Evolutionary conservation across 495 filamentous ascomycete genomes (phyloP), one percentile per base, ranked within the genome.

Genomic region (Cryomyces minteri): DNA sequence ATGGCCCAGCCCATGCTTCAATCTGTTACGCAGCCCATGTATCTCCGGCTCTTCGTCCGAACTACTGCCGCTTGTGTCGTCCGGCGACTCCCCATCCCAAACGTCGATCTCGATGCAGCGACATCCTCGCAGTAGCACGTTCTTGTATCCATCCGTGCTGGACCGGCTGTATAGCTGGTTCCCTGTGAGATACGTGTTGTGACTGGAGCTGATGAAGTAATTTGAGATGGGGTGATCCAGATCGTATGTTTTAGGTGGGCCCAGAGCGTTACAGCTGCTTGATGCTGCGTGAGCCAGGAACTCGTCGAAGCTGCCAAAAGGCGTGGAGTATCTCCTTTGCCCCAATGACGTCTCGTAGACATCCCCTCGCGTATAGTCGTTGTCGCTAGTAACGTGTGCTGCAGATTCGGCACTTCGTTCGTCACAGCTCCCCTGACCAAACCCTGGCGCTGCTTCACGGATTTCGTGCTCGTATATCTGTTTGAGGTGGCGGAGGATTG

Each of bases 61-160:
- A 58, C 60, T 10, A 50, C 56, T 44, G 45, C 52, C 53, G 41
- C 62, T 48, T 44, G 61, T 60, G 55, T 62, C 67, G 12, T 64
- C 63, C 14, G 61, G 60, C 5, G 58, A 46, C 37, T 85, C 75
- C 9, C 88, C 88, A 57, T 96, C 83, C 84, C 87, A 94, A 6
- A 94, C 85, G 54, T 96, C 88, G 48, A 96, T 86, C 64, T 95
- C 88, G 43, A 95, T 83, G 48, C 85, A 94, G 12, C 88, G 76
- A 50, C 88, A 90, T n/a, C 88, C 85, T 25, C 77, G 71, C 7
- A 77, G 62, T 32, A 95, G 72, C 11, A 73, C 87, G 55, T 80
- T 80, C 50, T 73, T 83, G 64, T 94, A 96, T 14, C 82, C 78
- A 43, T 81, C 81, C 1, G 79, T 77, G 47, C 80, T 86, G 32